Evolutionary conservation across 768 basidiomycete species (phyloP).

Genomic region (Mrakia frigida): DNA sequence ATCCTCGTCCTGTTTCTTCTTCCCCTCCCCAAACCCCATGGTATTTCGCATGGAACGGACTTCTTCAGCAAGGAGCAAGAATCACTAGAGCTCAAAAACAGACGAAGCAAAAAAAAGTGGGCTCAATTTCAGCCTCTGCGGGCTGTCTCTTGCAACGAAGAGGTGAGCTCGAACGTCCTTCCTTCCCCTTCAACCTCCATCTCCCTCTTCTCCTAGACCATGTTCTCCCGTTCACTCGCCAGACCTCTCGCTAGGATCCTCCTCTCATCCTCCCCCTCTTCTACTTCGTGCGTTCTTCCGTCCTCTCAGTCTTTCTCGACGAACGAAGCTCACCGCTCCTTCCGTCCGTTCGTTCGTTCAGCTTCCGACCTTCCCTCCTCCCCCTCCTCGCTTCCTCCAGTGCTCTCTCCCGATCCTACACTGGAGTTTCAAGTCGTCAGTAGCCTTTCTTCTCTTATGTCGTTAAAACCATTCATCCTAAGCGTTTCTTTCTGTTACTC

Average conservation of each 20-base stretch:
- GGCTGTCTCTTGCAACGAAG: too few species aligned
- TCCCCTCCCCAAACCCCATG: too few species aligned
- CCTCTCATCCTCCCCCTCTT: neutral
- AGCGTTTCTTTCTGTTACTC: neutral
- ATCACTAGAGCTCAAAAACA: too few species aligned
- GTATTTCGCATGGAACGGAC: too few species aligned
- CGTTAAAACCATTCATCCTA: too few species aligned
- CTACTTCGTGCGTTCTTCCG: neutral
- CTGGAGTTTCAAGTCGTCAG: neutral
- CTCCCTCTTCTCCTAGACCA: neutral
- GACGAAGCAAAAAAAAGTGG: too few species aligned
- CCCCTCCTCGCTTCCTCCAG: neutral
- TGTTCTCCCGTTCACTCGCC: neutral
- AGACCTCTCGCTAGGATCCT: neutral
- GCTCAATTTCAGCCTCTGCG: too few species aligned
- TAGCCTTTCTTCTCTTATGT: neutral
- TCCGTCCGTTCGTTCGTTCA: neutral
- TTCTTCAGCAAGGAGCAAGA: too few species aligned
- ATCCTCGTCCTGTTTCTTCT: too few species aligned
- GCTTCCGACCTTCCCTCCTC: neutral
- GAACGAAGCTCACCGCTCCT: neutral
- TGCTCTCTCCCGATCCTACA: neutral
- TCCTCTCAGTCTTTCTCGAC: neutral
- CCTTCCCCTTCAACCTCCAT: too few species aligned
- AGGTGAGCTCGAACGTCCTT: too few species aligned